These are phyloP conservation scores for Penicillium sp. DNA, from an alignment of 2,329 filamentous ascomycete species.

Conservation along the genomic window DNA sequence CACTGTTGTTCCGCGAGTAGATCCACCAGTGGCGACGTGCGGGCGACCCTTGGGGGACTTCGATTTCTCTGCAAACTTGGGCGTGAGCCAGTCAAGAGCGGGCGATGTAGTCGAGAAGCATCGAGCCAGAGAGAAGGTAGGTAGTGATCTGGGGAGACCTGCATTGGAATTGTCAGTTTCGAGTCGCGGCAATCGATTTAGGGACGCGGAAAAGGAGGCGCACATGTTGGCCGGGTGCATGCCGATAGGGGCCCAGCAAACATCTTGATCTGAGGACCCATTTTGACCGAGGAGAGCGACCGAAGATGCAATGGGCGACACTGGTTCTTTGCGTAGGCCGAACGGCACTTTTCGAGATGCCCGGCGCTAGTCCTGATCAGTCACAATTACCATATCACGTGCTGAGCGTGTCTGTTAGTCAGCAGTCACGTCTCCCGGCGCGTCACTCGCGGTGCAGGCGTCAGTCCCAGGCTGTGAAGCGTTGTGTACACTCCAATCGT, in stretches of 20 bases:
- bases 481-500: conserved; percentile 3
- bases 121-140: conserved; percentile 48
- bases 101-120: conserved; percentile 70
- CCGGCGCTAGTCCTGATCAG: conserved; percentile 14
- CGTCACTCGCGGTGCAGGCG: conserved; percentile 6
- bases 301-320: conserved; percentile 9
- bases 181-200: conserved; percentile 2
- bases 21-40: conserved; percentile 85
- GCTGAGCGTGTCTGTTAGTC: conserved; percentile 21
- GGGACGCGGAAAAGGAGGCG: conserved; percentile 10
- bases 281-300: conserved; percentile 18
- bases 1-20: conserved; percentile 87
- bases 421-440: conserved; percentile 31
- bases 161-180: conserved; percentile 21
- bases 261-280: conserved; percentile 38
- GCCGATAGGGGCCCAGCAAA: conserved; percentile 36
- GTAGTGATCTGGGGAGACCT: conserved; percentile 30
- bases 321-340: conserved; percentile 10
- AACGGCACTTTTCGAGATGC: conserved; percentile 22
- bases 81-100: conserved; percentile 73
- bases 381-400: conserved; percentile 25
- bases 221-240: conserved; percentile 36
- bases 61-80: conserved; percentile 73
- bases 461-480: conserved; percentile 1
- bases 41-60: conserved; percentile 87